Evolutionary conservation across 1,284 basidiomycete genomes (phyloP).

Genomic region (Cutaneotrichosporon sp.): DNA sequence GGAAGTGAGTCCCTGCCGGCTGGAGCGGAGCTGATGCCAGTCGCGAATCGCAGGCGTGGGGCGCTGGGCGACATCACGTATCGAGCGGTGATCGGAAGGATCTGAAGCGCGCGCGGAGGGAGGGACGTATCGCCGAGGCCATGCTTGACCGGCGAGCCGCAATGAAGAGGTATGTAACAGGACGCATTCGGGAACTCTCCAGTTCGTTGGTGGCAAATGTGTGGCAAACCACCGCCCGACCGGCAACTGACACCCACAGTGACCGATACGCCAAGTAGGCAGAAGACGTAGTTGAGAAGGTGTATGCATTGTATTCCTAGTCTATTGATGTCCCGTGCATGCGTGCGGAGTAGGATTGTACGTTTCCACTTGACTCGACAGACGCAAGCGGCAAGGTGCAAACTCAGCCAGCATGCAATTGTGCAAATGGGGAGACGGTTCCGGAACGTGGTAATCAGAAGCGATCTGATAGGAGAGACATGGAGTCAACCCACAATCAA

Average conservation of each 20-base stretch:
- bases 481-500: too few relatives aligned
- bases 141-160: constrained; percentile 82
- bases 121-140: constrained; percentile 81
- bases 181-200: too few relatives aligned
- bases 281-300: neutral
- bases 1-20: constrained; percentile 42
- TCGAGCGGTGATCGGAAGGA: constrained; percentile 54
- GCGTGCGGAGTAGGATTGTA: neutral
- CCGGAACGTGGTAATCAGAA: too few relatives aligned
- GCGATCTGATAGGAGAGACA: too few relatives aligned
- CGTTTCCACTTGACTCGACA: too few relatives aligned
- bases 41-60: constrained; percentile 69
- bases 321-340: neutral
- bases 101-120: constrained; percentile 77
- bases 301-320: constrained; percentile 5
- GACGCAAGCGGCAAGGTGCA: too few relatives aligned
- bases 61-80: constrained; percentile 68
- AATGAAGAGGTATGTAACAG: constrained; percentile 70
- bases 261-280: constrained; percentile 5
- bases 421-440: too few relatives aligned
- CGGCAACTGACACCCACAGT: too few relatives aligned
- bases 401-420: too few relatives aligned
- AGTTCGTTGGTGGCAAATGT: neutral
- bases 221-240: too few relatives aligned
- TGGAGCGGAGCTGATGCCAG: constrained; percentile 44